Evolutionary conservation across 2,329 filamentous ascomycete genomes (phyloP), one percentile per base, ranked within the genome.

Genomic region (Fusarium cyanostomum): DNA sequence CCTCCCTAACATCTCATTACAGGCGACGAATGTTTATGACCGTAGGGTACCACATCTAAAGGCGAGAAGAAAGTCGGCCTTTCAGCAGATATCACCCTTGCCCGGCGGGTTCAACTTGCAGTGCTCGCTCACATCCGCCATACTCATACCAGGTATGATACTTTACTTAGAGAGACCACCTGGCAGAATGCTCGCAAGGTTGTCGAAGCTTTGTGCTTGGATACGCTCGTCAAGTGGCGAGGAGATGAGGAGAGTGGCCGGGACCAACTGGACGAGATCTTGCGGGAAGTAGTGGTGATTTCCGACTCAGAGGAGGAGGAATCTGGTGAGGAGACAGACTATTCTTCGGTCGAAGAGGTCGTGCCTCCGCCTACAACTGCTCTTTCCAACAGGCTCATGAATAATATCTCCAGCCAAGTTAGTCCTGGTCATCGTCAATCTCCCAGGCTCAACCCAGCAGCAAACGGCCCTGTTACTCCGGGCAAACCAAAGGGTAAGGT

Each of bases 161-260:
- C 83, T 55, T 77, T 89, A 15, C 76, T 89, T 13, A 82, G 74
- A 67, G 84, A 89, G 68, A 85, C 84, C 6, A 79, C 76, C 15
- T 89, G 85, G 80, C 76, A 79, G 46, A 86, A 85, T 69, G 86
- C 87, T 49, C 81, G 87, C 61, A 88, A 83, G 75, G 81, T 82
- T 35, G 86, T 89, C 39, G 85, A 89, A 67, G 75, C 80, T 28
- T 77, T 86, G 12, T 89, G 87, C 62, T 78, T 89, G 41, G 87
- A 89, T 65, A 79, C 86, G 50, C 83, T 90, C 73, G 84, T 89
- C 79, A 89, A 89, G 83, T 90, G 87, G 87, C 86, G 87, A 77
- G 87, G 87, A 52, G 87, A 90, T 67, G 87, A 90, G 73, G 87
- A 90, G 72, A 89, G 84, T 15, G 87, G 87, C 24, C 84, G 87